A percentile compares a stretch with the other conserved stretches of the same genome.
Conservation (phyloP, 169 alveolate genomes). For the Theileria equi region DNA sequence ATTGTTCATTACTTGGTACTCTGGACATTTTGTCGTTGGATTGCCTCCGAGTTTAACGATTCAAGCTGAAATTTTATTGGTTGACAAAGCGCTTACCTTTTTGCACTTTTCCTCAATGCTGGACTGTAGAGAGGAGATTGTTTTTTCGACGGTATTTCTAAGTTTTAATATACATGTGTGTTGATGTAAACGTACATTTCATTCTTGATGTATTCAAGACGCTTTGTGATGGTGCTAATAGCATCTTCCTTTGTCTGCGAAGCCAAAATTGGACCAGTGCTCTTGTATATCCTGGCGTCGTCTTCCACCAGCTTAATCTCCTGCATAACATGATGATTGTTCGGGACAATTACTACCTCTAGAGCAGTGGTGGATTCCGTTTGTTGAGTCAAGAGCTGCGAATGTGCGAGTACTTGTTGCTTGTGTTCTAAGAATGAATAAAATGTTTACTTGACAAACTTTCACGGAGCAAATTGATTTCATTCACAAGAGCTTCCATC, state of each 20-base stretch:
- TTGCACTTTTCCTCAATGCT: slow-evolving; percentile 47
- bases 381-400: slow-evolving; percentile 60
- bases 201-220: slow-evolving; percentile 51
- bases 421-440: slow-evolving; percentile 32
- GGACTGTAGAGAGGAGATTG: slow-evolving; percentile 31
- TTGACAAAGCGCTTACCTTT: slow-evolving; percentile 10
- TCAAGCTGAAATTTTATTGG: background rate
- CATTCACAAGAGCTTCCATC: slow-evolving; percentile 52
- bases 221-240: slow-evolving; percentile 46
- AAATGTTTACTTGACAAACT: slow-evolving; percentile 14
- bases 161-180: background rate
- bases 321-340: background rate
- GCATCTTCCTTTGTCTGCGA: slow-evolving; percentile 59
- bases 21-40: slow-evolving; percentile 12
- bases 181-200: slow-evolving; percentile 22
- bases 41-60: slow-evolving; percentile 15
- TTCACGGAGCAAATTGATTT: slow-evolving; percentile 39
- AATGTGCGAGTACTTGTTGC: slow-evolving; percentile 42
- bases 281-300: slow-evolving; percentile 60
- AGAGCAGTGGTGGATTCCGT: slow-evolving; percentile 48
- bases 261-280: slow-evolving; percentile 55
- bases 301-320: slow-evolving; percentile 50
- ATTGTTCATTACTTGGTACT: slow-evolving; percentile 13
- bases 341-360: slow-evolving; percentile 10
- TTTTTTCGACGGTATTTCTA: slow-evolving; percentile 43